Evolutionary conservation across 2,329 filamentous ascomycete species (phyloP), one percentile per base, ranked within the genome.

Genomic region (Talaromyces sp.): DNA sequence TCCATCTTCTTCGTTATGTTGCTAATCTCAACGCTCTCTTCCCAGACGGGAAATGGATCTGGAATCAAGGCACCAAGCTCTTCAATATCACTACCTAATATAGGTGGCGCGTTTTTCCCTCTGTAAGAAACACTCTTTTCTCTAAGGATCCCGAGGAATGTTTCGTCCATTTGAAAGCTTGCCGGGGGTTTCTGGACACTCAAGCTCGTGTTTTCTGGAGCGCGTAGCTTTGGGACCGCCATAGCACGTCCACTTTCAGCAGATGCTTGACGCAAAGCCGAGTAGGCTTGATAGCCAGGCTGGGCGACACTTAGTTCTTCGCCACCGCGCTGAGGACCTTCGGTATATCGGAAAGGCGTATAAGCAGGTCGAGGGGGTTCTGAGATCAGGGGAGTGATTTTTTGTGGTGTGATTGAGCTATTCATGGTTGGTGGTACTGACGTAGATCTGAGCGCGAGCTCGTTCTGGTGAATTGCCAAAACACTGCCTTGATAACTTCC

Each of bases 281-380:
- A 80, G 65, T 82, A 82, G 9, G 77, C 79, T 68, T 81, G 72
- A 63, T 79, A 78, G 25, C 78, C 78, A 4, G 79, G 78, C 18
- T 75, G 73, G 44, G 74, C 72, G 58, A 79, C 72, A 12, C 63
- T 67, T 3, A 77, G 69, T 39, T 77, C 69, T 44, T 78, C 75
- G 1, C 76, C 75, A 58, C 73, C 76, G 58, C 75, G 73, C 67
- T 78, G 77, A 31, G 75, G 75, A 3, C 74, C 77, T 65, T 79
- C 76, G 1, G 70, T 73, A 60, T 81, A 81, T 35, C 76, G 74
- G 58, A 80, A 80, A 7, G 79, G 78, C 2, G 75, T 80, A 65
- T 81, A 81, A 21, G 76, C 76, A 5, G 73, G 72, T 21, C 72
- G 71, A 12, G 77, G 72, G 62, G 78, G 76, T 40, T 79, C 73